These are phyloP conservation scores for Pythium phragmitis DNA, from an alignment of 352 stramenopile genomes.

Conservation along the genomic window DNA sequence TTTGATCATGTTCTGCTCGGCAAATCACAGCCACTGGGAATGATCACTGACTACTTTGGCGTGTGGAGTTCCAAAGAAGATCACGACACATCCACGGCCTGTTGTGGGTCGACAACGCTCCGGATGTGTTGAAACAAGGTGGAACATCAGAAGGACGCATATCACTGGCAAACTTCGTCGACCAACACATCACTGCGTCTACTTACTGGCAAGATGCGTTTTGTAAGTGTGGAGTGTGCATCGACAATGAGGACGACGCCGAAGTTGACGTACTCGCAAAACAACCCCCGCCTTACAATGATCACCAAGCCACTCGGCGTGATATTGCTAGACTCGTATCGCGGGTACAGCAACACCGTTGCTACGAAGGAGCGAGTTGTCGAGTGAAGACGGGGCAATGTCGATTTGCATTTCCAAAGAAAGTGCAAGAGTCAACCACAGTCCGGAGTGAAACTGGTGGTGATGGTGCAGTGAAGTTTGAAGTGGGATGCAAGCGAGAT, in stretches of 20 bases:
- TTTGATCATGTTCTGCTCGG: conserved; percentile 24
- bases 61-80: conserved; percentile 4
- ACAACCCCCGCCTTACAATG: neutral
- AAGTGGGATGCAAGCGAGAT: neutral
- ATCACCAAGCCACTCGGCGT: neutral
- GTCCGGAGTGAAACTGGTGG: too few relatives aligned
- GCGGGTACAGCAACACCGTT: conserved; percentile 15
- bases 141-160: neutral
- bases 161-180: neutral
- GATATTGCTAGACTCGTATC: neutral
- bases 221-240: neutral
- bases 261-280: too few relatives aligned
- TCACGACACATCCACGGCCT: conserved; percentile 5
- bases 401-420: conserved; percentile 11
- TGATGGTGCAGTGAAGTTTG: neutral
- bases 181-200: neutral
- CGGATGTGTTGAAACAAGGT: conserved; percentile 1
- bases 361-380: neutral
- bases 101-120: neutral
- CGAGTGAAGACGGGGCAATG: conserved; percentile 8
- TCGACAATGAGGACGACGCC: too few relatives aligned
- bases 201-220: too few relatives aligned
- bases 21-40: neutral
- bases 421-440: neutral
- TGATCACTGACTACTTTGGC: conserved; percentile 6